These are phyloP conservation scores for Colletotrichum eremochloae DNA, from an alignment of 2,329 filamentous ascomycete species.

Conservation along the genomic window DNA sequence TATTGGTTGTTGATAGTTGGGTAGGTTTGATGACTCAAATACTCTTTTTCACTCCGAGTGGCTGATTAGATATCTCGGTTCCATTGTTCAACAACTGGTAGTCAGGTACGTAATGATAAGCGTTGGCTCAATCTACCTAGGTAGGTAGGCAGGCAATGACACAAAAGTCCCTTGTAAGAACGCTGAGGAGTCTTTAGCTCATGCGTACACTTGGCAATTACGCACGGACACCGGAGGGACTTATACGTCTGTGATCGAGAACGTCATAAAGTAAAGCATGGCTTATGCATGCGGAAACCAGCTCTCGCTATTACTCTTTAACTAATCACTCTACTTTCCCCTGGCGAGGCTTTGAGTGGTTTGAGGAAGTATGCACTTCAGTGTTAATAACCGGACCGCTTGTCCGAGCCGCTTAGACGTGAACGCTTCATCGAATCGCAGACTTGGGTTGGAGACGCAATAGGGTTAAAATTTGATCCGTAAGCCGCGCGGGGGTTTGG, in stretches of 20 bases:
- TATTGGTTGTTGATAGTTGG: background rate
- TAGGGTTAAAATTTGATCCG: slow-evolving; percentile 2
- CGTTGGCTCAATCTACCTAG: background rate
- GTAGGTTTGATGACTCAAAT: background rate
- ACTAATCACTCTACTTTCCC: background rate
- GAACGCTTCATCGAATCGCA: background rate
- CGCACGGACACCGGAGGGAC: background rate
- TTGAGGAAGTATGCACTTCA: no score
- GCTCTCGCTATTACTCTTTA: background rate
- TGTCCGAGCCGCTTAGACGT: no score
- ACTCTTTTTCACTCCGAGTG: background rate
- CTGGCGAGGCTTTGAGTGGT: no score
- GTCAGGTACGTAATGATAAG: background rate
- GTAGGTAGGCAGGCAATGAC: no score
- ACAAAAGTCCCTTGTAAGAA: background rate
- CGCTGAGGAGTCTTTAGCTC: background rate
- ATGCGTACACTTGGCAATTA: background rate
- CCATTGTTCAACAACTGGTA: background rate
- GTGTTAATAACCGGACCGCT: no score
- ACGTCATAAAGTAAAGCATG: background rate
- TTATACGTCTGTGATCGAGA: background rate
- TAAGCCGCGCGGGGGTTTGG: background rate
- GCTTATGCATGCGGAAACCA: background rate
- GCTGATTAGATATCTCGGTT: background rate
- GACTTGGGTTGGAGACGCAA: background rate